Conservation (phyloP, 495 filamentous ascomycete species). For the Staphylotrichum longicolle region DNA sequence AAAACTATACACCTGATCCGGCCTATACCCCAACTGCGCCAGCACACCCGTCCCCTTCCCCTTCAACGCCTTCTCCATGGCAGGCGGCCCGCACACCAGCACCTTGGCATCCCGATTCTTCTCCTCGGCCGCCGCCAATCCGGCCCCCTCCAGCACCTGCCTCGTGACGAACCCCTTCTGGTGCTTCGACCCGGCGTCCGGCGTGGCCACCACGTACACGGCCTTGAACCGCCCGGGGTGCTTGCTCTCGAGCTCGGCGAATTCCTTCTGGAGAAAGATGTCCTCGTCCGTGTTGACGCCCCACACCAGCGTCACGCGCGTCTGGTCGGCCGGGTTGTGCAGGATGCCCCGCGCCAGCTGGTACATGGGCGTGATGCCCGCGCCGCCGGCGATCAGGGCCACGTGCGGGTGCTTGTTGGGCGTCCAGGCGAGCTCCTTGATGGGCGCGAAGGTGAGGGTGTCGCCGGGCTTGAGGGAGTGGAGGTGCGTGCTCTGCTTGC, state of each 20-base stretch:
- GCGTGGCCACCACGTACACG: constrained; percentile 57
- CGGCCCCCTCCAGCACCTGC: constrained; percentile 53
- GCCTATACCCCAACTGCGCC: constrained; percentile 51
- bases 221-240: constrained; percentile 59
- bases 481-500: constrained; percentile 59
- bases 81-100: constrained; percentile 64
- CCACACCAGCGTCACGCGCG: constrained; percentile 62
- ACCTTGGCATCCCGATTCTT: constrained; percentile 51
- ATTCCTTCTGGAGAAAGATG: constrained; percentile 56
- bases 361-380: constrained; percentile 63
- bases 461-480: constrained; percentile 62
- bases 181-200: constrained; percentile 41
- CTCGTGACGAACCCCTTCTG: constrained; percentile 57
- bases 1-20: constrained; percentile 56
- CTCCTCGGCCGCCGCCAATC: constrained; percentile 36
- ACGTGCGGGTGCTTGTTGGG: constrained; percentile 56
- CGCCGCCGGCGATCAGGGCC: constrained; percentile 60
- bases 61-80: constrained; percentile 58
- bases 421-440: constrained; percentile 54
- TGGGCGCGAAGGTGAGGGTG: constrained; percentile 51
- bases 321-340: constrained; percentile 58
- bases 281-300: constrained; percentile 64
- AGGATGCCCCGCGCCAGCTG: constrained; percentile 61
- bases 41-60: constrained; percentile 46
- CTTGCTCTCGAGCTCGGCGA: constrained; percentile 50